A percentile compares a stretch with the other conserved stretches of the same genome.
Evolutionary conservation across 1,139 yeast genomes (phyloP).

Genomic region (Suzukiozyma palmioleophila): DNA sequence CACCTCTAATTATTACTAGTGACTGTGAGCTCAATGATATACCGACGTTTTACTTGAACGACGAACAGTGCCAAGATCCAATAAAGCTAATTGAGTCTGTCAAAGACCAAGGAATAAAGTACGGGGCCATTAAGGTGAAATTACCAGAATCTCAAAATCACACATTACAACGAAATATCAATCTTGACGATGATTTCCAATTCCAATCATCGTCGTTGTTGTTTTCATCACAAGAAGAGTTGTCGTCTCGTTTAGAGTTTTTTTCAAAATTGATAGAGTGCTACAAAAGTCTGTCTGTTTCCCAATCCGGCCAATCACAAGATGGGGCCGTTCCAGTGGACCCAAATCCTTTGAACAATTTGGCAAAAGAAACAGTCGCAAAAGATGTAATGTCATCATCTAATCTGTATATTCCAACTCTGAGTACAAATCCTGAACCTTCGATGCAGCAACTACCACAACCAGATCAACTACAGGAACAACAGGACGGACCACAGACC

Average conservation of each 20-base stretch:
- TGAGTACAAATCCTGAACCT: too few species aligned
- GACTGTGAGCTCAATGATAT: conserved; percentile 22
- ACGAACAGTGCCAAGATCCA: conserved; percentile 44
- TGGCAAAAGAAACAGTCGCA: too few species aligned
- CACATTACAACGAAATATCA: background rate
- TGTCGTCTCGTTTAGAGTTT: background rate
- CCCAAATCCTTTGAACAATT: too few species aligned
- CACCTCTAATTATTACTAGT: conserved; percentile 6
- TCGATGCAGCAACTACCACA: too few species aligned
- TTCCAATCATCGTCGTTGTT: conserved; percentile 46
- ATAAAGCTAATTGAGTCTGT: conserved; percentile 47
- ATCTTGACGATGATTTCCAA: background rate
- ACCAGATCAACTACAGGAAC: too few species aligned
- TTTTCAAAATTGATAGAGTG: background rate
- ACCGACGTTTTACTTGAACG: conserved; percentile 46
- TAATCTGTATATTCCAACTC: too few species aligned
- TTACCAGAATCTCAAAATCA: conserved; percentile 34
- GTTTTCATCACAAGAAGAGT: conserved; percentile 28
- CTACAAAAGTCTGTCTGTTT: background rate
- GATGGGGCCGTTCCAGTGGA: too few species aligned
- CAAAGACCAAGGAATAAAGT: conserved; percentile 38
- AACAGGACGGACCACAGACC: too few species aligned
- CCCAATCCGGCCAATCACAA: too few species aligned
- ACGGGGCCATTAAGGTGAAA: conserved; percentile 74
- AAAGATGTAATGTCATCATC: too few species aligned